Evolutionary conservation across 306 rosid species (phyloP).

Genomic region (Cucurbita moschata): DNA sequence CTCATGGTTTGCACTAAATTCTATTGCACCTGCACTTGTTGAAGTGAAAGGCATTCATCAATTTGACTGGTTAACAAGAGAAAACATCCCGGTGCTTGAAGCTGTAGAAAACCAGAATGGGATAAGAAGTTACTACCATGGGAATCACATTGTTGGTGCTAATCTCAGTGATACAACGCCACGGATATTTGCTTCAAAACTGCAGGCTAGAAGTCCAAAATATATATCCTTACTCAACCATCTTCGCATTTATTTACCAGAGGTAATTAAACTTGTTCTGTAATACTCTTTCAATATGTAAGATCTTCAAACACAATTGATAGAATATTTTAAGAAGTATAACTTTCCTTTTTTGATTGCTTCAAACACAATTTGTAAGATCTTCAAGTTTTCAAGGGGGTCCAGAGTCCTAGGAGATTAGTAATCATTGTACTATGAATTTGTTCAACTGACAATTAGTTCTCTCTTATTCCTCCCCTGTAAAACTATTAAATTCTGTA

Average conservation of each 20-base stretch:
- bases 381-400: neutral
- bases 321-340: neutral
- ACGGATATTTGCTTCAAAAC: constrained; percentile 54
- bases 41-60: constrained; percentile 96
- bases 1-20: constrained; percentile 97
- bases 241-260: constrained; percentile 89
- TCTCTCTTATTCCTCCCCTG: neutral
- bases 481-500: neutral
- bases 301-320: neutral
- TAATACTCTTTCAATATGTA: neutral
- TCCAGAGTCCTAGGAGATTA: neutral
- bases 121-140: constrained; percentile 85
- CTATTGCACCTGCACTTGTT: constrained; percentile 79
- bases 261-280: constrained; percentile 34
- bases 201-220: constrained; percentile 97
- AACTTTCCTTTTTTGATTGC: neutral
- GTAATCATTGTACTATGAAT: neutral
- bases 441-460: neutral
- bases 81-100: constrained; percentile 96
- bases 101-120: constrained; percentile 88
- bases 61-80: constrained; percentile 98
- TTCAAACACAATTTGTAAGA: neutral
- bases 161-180: constrained; percentile 67
- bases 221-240: constrained; percentile 95
- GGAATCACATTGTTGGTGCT: constrained; percentile 56